Evolutionary conservation across 2,329 filamentous ascomycete species (phyloP).

Genomic region (Aspergillus melleus): DNA sequence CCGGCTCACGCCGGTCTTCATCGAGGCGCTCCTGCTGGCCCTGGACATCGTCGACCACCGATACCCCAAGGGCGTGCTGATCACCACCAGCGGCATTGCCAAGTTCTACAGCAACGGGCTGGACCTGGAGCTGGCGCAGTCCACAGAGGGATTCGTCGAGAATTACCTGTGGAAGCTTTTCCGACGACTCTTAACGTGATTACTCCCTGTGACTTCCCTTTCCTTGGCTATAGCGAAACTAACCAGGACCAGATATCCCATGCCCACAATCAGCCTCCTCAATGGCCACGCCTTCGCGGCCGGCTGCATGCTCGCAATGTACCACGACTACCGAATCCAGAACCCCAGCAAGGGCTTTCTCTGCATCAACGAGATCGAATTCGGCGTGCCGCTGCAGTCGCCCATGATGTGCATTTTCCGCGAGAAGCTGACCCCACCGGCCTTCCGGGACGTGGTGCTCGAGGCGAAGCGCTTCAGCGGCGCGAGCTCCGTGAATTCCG

Average conservation of each 20-base stretch:
- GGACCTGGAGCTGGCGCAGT: constrained; percentile 68
- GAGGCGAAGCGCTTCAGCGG: constrained; percentile 70
- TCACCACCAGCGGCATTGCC: constrained; percentile 71
- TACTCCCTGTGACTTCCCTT: not conserved
- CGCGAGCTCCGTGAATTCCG: constrained; percentile 62
- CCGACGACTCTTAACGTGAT: constrained; percentile 60
- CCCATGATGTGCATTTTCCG: constrained; percentile 75
- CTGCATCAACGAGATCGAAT: constrained; percentile 79
- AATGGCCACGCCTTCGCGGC: constrained; percentile 82
- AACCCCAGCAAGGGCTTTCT: constrained; percentile 69
- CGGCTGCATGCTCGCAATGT: constrained; percentile 78
- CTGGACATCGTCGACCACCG: constrained; percentile 73
- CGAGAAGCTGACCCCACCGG: constrained; percentile 59
- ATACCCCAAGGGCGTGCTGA: constrained; percentile 68
- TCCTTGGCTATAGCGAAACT: not conserved
- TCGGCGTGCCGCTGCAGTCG: constrained; percentile 72
- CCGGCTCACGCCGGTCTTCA: constrained; percentile 68
- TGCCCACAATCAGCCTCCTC: constrained; percentile 77
- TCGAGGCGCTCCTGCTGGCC: constrained; percentile 65
- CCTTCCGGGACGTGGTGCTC: constrained; percentile 67
- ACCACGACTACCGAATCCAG: constrained; percentile 81
- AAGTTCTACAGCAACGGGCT: constrained; percentile 86
- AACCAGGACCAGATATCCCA: constrained; percentile 59
- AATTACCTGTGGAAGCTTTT: constrained; percentile 65
- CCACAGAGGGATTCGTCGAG: constrained; percentile 62